Evolutionary conservation across 352 stramenopile genomes (phyloP), one percentile per base, ranked within the genome.

Genomic region (Phytophthora fragariae): DNA sequence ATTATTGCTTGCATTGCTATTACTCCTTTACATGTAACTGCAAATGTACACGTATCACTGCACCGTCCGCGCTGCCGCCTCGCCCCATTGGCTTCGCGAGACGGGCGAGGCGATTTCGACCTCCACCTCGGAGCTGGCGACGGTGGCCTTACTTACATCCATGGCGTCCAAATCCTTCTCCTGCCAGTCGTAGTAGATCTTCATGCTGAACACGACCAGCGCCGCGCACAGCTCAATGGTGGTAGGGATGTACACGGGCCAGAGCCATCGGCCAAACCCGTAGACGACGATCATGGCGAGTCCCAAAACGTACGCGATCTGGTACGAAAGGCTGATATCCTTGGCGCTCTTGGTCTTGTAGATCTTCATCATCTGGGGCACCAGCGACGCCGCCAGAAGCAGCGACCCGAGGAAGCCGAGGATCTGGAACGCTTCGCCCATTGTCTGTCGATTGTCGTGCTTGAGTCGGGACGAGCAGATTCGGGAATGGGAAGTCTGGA

Each of bases 231-330:
- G 55, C 64, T 89, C 83, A 6, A 91, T 69, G 31, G 80, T 78
- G 5, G 70, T 75, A 3, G 80, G 79, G 41, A 91, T 88, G 79
- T 85, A 89, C 31, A 91, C 76, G 12, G 83, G 81, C 81, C 83
- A 89, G 21, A 89, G 73, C 46, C 54, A 67, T 27, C 82, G 68
- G 14, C 83, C 81, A 57, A 88, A 73, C 29, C 79, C 81, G 68
- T 91, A 88, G 49, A 70, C 69, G 15, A 84, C 58, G 37, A 86
- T 77, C 56, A 88, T 69, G 41, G 62, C 49, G 27, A 84, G 68
- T 1, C 83, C 83, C n/a, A 74, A 31, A 46, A 83, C 63, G 63
- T 85, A 89, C 63, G 82, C 59, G 50, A 75, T 59, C 54, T 85
- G 73, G 69, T 86, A 86, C 44, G 69, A 70, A 35, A 82, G 70